These are phyloP conservation scores for Nitzschia sp. DNA, from an alignment of 108 stramenopile genomes.

Conservation along the genomic window DNA sequence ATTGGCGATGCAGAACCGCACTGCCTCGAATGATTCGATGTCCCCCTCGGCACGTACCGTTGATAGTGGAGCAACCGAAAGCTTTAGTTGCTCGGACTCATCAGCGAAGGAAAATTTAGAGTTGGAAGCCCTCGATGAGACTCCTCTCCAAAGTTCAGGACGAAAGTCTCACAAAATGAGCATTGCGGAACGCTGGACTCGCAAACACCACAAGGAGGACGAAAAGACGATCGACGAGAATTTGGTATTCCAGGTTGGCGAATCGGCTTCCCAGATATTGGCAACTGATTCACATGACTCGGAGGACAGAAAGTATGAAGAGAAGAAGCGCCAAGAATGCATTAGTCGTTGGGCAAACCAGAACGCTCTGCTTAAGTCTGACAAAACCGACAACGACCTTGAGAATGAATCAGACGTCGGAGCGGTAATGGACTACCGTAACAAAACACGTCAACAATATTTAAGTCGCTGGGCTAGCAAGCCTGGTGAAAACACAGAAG, in stretches of 20 bases:
- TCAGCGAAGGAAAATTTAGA: background rate
- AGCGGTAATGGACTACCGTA: conserved; percentile 6
- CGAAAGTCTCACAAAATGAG: conserved; percentile 10
- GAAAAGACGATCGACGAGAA: background rate
- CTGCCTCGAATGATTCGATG: conserved; percentile 4
- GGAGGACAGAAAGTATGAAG: conserved; percentile 13
- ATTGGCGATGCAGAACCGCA: conserved; percentile 6
- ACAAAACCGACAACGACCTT: background rate
- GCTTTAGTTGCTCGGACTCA: background rate
- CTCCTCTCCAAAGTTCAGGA: background rate
- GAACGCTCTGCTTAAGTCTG: conserved; percentile 2
- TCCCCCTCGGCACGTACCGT: background rate
- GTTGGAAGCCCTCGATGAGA: background rate
- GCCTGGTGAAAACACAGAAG: background rate
- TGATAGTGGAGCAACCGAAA: background rate
- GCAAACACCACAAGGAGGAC: conserved; percentile 2
- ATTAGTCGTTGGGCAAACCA: conserved; percentile 34
- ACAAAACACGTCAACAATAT: conserved; percentile 24
- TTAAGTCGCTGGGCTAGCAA: conserved; percentile 39
- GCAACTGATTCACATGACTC: conserved; percentile 23
- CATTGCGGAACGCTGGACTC: conserved; percentile 25
- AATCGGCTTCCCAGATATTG: conserved; percentile 24
- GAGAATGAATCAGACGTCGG: conserved; percentile 32
- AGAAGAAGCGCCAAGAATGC: conserved; percentile 19
- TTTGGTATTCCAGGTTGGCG: conserved; percentile 37